phyloP scores from a whole-genome alignment of 495 filamentous ascomycete genomes.

The Penicillium pulvis region DNA sequence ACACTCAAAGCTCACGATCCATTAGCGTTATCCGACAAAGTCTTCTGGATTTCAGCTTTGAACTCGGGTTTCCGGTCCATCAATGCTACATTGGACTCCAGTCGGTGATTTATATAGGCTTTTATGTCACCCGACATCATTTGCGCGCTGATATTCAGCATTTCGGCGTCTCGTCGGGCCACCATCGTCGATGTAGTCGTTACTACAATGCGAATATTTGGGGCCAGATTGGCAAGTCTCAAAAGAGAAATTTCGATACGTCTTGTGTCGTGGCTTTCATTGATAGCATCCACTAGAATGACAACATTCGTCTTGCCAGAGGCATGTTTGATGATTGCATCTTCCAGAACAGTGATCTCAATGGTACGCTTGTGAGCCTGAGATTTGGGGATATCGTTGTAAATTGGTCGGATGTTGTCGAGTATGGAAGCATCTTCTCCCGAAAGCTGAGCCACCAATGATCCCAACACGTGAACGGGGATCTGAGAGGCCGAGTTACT shows the following conservation, averaged over 20 bases:
- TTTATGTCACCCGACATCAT: conserved; percentile 21
- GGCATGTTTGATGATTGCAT: conserved; percentile 20
- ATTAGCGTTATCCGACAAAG: conserved; percentile 17
- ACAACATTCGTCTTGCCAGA: conserved; percentile 9
- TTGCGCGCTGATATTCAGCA: conserved; percentile 16
- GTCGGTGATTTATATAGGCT: conserved; percentile 17
- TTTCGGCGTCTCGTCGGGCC: not conserved
- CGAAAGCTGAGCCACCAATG: conserved; percentile 25
- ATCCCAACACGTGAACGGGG: conserved; percentile 22
- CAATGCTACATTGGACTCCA: conserved; percentile 14
- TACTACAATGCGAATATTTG: conserved; percentile 22
- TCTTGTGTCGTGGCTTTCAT: conserved; percentile 21
- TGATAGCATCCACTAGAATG: conserved; percentile 24
- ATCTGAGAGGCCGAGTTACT: conserved; percentile 23
- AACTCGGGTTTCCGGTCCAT: conserved; percentile 12
- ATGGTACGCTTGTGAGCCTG: conserved; percentile 20
- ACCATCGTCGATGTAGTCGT: conserved; percentile 16
- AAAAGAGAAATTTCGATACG: conserved; percentile 17
- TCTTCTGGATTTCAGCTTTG: conserved; percentile 18
- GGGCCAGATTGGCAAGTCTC: conserved; percentile 11
- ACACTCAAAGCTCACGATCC: conserved; percentile 22
- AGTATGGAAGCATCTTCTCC: conserved; percentile 16
- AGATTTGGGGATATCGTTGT: conserved; percentile 18
- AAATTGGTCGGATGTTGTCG: conserved; percentile 14
- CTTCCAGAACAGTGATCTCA: conserved; percentile 19